Percentiles rank a stretch among this genome's conserved stretches.
These are phyloP conservation scores for Botrytis cinerea DNA, from an alignment of 2,329 filamentous ascomycete species.

Conservation along the genomic window DNA sequence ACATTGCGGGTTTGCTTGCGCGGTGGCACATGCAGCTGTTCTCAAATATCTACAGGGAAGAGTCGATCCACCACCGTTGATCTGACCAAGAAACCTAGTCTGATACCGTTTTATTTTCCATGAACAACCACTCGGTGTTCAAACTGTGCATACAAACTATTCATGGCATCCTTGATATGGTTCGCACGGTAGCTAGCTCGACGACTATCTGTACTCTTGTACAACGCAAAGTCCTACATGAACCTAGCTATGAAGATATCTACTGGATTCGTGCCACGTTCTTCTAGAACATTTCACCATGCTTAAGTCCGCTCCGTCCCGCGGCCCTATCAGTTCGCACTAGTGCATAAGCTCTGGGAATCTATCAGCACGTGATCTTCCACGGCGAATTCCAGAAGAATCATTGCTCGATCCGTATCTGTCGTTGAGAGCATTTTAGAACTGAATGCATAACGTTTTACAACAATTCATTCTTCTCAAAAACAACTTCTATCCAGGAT, in stretches of 20 bases:
- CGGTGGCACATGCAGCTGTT: not conserved
- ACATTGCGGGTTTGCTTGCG: not conserved
- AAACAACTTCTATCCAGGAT: not conserved
- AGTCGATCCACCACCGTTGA: not conserved
- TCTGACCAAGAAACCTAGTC: not conserved
- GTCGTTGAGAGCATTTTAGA: slow-evolving; percentile 9
- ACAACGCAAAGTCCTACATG: slow-evolving; percentile 11
- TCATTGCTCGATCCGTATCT: slow-evolving; percentile 10
- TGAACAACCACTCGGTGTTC: not conserved
- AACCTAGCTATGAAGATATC: slow-evolving; percentile 3
- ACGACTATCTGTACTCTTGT: not conserved
- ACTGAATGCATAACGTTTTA: slow-evolving; percentile 18
- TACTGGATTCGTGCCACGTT: slow-evolving; percentile 21
- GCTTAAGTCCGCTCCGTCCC: slow-evolving; percentile 12
- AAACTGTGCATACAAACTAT: not conserved
- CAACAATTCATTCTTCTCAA: not conserved
- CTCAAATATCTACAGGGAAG: not conserved
- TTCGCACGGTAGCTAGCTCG: not conserved
- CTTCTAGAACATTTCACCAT: slow-evolving; percentile 22
- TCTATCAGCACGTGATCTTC: slow-evolving; percentile 18
- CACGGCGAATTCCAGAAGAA: slow-evolving; percentile 12
- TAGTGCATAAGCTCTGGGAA: not conserved
- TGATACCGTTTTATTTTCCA: not conserved
- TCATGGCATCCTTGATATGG: not conserved
- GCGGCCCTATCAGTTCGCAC: not conserved